These are phyloP conservation scores for Stylosanthes scabra DNA, from an alignment of 331 rosid species.

Conservation along the genomic window DNA sequence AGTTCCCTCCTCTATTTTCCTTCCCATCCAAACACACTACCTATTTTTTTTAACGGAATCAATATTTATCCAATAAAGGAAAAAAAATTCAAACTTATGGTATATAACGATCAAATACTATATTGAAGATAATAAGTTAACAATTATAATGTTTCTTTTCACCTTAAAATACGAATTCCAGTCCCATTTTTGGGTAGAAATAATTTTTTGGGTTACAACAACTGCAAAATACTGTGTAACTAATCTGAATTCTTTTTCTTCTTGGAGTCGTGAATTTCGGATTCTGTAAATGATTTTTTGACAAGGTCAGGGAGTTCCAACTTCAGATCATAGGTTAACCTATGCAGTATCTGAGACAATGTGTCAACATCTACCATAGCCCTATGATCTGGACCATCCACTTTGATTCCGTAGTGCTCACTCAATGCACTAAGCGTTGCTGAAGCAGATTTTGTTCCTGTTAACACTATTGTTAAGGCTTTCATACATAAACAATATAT, in stretches of 20 bases:
- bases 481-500: constrained; percentile 1
- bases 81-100: constrained; percentile 5
- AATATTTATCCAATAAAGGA: neutral
- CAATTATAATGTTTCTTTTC: constrained; percentile 28
- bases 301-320: constrained; percentile 58
- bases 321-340: constrained; percentile 66
- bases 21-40: too few relatives aligned
- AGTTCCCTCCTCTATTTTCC: neutral
- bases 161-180: constrained; percentile 16
- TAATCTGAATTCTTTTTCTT: constrained; percentile 67
- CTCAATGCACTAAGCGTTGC: constrained; percentile 62
- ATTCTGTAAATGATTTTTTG: constrained; percentile 57
- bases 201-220: constrained; percentile 14
- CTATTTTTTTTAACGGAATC: neutral
- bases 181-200: constrained; percentile 20
- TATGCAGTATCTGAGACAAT: constrained; percentile 66
- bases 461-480: constrained; percentile 22
- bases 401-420: constrained; percentile 49
- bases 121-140: constrained; percentile 20
- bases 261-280: constrained; percentile 60
- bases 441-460: constrained; percentile 59
- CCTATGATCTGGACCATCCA: constrained; percentile 79
- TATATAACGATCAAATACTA: neutral
- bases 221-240: constrained; percentile 35
- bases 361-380: constrained; percentile 82